Evolutionary conservation across 495 filamentous ascomycete genomes (phyloP).

Genomic region (Cetradonia linearis): DNA sequence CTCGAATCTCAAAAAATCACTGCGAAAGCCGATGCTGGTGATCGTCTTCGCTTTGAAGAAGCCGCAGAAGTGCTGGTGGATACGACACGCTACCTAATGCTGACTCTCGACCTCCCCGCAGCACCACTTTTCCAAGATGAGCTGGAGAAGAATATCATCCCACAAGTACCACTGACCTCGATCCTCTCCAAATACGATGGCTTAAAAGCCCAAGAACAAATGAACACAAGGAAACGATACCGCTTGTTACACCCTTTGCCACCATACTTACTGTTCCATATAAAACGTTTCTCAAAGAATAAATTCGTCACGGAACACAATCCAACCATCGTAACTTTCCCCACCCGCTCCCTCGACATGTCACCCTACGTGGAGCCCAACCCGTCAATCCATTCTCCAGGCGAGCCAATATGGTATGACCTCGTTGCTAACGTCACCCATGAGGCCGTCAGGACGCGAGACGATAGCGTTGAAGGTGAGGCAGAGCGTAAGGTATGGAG

Average conservation of each 20-base stretch:
- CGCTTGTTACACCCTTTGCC: slow-evolving; percentile 86
- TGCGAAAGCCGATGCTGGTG: slow-evolving; percentile 74
- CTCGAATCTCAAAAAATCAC: slow-evolving; percentile 94
- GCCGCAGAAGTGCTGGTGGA: slow-evolving; percentile 69
- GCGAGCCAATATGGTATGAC: slow-evolving; percentile 91
- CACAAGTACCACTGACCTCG: slow-evolving; percentile 81
- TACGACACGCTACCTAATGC: slow-evolving; percentile 68
- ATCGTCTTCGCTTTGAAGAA: slow-evolving; percentile 89
- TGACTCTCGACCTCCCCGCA: slow-evolving; percentile 85
- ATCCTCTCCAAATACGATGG: slow-evolving; percentile 95
- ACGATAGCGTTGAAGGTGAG: slow-evolving; percentile 68
- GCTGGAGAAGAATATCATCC: slow-evolving; percentile 83
- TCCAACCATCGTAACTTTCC: slow-evolving; percentile 95
- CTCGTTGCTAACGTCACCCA: slow-evolving; percentile 86
- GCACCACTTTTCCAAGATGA: slow-evolving; percentile 97
- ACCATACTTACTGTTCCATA: slow-evolving; percentile 85
- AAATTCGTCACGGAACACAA: slow-evolving; percentile 94
- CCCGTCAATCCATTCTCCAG: slow-evolving; percentile 46
- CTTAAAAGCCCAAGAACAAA: slow-evolving; percentile 72
- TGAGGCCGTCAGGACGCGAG: slow-evolving; percentile 65
- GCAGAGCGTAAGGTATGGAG: slow-evolving; percentile 79
- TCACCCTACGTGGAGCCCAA: slow-evolving; percentile 78
- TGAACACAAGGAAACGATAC: slow-evolving; percentile 76
- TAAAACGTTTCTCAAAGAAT: slow-evolving; percentile 94
- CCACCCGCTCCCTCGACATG: slow-evolving; percentile 69